Conservation (phyloP, 108 stramenopile genomes). For the Licmophora abbreviata region DNA sequence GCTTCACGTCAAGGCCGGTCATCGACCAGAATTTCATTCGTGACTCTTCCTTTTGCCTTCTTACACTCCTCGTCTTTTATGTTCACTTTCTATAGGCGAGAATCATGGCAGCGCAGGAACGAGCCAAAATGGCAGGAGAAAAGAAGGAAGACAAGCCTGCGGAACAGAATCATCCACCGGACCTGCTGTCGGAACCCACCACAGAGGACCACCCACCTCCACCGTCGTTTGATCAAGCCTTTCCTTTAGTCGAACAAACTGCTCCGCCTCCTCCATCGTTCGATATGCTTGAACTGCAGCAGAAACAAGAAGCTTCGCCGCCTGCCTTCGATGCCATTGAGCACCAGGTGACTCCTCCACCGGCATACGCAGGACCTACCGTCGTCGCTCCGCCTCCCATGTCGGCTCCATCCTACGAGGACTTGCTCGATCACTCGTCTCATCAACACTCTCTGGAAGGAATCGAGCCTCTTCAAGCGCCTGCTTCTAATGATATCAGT, state of each 20-base stretch:
- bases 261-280: slow-evolving; percentile 46
- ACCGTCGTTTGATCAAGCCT: slow-evolving; percentile 17
- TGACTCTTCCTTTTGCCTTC: too few relatives aligned
- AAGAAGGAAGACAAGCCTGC: slow-evolving; percentile 8
- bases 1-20: too few relatives aligned
- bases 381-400: not conserved
- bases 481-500: slow-evolving; percentile 13
- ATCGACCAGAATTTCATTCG: too few relatives aligned
- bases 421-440: slow-evolving; percentile 14
- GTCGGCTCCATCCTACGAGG: slow-evolving; percentile 43
- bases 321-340: slow-evolving; percentile 53
- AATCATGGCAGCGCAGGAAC: slow-evolving; percentile 82
- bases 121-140: slow-evolving; percentile 31
- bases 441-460: too few relatives aligned
- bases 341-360: slow-evolving; percentile 3
- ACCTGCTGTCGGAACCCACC: too few relatives aligned
- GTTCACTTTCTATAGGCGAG: slow-evolving; percentile 42
- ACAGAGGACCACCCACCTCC: slow-evolving; percentile 31
- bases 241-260: not conserved
- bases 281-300: slow-evolving; percentile 32
- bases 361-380: slow-evolving; percentile 22
- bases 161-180: slow-evolving; percentile 6
- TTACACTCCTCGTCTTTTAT: not conserved
- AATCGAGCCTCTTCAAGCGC: not conserved
- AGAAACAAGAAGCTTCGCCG: slow-evolving; percentile 30